These are phyloP conservation scores for Podospora appendiculata DNA, from an alignment of 495 filamentous ascomycete species.

Conservation along the genomic window DNA sequence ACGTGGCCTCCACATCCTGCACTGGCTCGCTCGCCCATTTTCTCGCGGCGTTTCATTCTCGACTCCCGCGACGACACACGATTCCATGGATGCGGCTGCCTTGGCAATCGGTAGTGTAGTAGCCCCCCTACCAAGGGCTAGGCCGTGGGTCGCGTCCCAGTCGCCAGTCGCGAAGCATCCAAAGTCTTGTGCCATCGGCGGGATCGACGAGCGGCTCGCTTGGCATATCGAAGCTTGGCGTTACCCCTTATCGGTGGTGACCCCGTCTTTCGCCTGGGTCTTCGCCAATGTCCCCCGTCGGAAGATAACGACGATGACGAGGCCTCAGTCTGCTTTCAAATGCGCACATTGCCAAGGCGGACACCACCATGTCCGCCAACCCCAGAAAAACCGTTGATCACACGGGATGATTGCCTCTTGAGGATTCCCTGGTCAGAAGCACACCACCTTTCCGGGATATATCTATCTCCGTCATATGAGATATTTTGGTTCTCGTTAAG, in stretches of 20 bases:
- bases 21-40: no score
- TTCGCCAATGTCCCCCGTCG: no score
- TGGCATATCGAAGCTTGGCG: constrained; percentile 1
- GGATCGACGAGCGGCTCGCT: constrained; percentile 3
- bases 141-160: neutral
- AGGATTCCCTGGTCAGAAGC: no score
- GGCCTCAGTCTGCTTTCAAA: no score
- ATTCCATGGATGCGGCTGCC: constrained; percentile 9
- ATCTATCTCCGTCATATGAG: no score
- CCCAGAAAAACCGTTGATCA: neutral
- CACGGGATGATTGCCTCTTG: neutral
- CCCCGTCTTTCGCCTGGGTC: neutral
- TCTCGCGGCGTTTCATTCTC: no score
- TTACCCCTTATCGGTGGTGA: neutral
- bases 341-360: no score
- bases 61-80: no score
- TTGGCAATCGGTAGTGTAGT: constrained; percentile 4
- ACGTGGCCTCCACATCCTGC: neutral
- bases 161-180: neutral
- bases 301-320: no score
- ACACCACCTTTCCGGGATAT: no score
- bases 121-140: neutral
- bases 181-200: neutral
- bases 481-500: no score
- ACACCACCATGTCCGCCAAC: neutral